Evolutionary conservation across 139 green algal genomes (phyloP), one percentile per base, ranked within the genome.

Genomic region (Volvox africanus): DNA sequence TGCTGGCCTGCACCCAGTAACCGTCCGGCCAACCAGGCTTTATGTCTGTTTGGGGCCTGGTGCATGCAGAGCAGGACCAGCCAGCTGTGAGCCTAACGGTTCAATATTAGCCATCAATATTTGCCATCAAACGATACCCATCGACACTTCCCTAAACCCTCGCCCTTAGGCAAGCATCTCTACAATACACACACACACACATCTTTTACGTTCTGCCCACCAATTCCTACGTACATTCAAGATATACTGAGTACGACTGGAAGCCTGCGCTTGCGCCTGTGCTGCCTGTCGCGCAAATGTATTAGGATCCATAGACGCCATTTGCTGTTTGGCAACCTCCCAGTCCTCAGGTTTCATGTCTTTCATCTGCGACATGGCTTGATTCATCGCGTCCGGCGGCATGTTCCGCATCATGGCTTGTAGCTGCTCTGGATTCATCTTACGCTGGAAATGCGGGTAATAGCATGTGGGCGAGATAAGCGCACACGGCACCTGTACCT

Each of bases 261-360:
- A 73, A 55, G 95, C 33, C 30, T 94, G 91, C 21, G 78, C 36
- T n/a, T 91, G 62, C 20, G 92, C 92, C 76, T 83, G 21, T 21
- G 89, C 26, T 24, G 93, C 88, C 37, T 95, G 93, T 20, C 82
- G 92, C 61, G 89, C 78, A 80, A 96, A 37, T 0, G 92, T 37
- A 0, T 93, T 86, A 0, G 93, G 75, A 33, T 89, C 88, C 93
- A 96, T 95, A 83, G 80, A 26, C 1, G 36, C 62, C 87, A 95
- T 94, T 69, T 95, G 82, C 86, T 83, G 82, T 68, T 85, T 80
- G 17, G 93, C 93, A 12, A 79, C 44, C 87, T 93, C 86, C 92
- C 91, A 93, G 62, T 96, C 93, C 0, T 93, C 82, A 28, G 93
- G 67, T 22, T 77, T 88, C 92, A 94, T 93, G 86, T 84, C 77